Evolutionary conservation across 2,329 filamentous ascomycete genomes (phyloP), one percentile per base, ranked within the genome.

Genomic region (Stagonosporopsis rhizophila): DNA sequence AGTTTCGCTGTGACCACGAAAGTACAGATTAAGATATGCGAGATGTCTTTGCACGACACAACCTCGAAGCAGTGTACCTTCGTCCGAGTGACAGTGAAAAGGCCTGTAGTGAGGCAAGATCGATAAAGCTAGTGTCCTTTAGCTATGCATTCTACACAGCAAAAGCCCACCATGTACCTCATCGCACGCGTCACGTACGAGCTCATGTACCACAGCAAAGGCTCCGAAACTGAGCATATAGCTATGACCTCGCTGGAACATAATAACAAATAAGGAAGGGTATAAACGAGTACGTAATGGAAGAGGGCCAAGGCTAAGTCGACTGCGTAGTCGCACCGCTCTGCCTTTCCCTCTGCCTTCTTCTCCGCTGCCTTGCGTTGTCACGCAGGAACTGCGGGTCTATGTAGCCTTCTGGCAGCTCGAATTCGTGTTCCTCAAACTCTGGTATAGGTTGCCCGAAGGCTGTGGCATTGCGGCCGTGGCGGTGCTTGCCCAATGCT

Each of bases 361-460:
- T 80, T 60, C 89, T 81, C 72, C 86, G 83, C 71, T 85, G 85
- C 59, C 89, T 78, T 30, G 86, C 89, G 58, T 84, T 85, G 15
- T 82, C 80, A 66, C 82, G 83, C 59, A 82, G 58, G 14, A 75
- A 75, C 51, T 80, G 78, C 17, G 69, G 71, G 23, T 74, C 89
- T 73, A 73, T 76, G 58, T 84, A 85, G 34, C 89, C 89, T 6
- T 84, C 80, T 0, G 93, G 91, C 47, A 96, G 78, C 54, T 85
- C 82, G 71, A 97, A 98, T 38, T 96, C 90, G 28, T 73, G 72
- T 70, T 90, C 85, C 5, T 80, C 73, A 54, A 89, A 79, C 14
- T 96, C 91, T 0, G 93, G 93, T 19, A 98, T 77, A 0, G 89
- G 84, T 23, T 89, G 85, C 0, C 94, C 94, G 83, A 95, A 98